Evolutionary conservation across 2,329 filamentous ascomycete species (phyloP).

Genomic region (Lasiodiplodia sp.): DNA sequence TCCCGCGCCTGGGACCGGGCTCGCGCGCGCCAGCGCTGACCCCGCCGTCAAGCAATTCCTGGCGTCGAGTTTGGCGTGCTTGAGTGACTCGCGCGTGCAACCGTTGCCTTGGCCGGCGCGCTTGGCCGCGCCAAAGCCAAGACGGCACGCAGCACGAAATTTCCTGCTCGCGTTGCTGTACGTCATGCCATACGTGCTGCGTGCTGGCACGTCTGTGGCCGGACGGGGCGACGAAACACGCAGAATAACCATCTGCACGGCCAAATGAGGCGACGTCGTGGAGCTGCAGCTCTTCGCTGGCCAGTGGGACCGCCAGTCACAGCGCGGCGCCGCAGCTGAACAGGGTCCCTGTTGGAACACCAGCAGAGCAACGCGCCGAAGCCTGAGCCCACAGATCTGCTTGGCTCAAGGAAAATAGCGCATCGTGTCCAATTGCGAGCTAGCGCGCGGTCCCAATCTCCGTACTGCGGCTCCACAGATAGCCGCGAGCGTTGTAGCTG

Average conservation of each 20-base stretch:
- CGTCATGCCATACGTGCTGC: slow-evolving; percentile 6
- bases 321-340: neutral
- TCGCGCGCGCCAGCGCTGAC: neutral
- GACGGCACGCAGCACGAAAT: neutral
- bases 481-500: slow-evolving; percentile 1
- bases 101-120: slow-evolving; percentile 11
- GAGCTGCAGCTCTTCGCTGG: slow-evolving; percentile 22
- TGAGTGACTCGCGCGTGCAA: slow-evolving; percentile 3
- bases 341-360: slow-evolving; percentile 7
- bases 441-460: slow-evolving; percentile 19
- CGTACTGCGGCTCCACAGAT: slow-evolving; percentile 13
- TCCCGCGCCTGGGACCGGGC: neutral
- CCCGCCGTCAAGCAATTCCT: slow-evolving; percentile 14
- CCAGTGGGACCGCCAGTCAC: slow-evolving; percentile 4
- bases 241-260: neutral
- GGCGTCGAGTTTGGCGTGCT: slow-evolving; percentile 13
- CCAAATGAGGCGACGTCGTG: neutral
- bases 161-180: neutral
- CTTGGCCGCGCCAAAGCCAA: slow-evolving; percentile 15
- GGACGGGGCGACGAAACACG: slow-evolving; percentile 7
- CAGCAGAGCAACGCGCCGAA: slow-evolving; percentile 1
- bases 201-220: slow-evolving; percentile 5
- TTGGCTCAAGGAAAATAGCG: neutral
- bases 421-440: slow-evolving; percentile 3
- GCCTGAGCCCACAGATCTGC: neutral